Evolutionary conservation across 345 rosid genomes (phyloP).

Genomic region (Pelargonium nanum): DNA sequence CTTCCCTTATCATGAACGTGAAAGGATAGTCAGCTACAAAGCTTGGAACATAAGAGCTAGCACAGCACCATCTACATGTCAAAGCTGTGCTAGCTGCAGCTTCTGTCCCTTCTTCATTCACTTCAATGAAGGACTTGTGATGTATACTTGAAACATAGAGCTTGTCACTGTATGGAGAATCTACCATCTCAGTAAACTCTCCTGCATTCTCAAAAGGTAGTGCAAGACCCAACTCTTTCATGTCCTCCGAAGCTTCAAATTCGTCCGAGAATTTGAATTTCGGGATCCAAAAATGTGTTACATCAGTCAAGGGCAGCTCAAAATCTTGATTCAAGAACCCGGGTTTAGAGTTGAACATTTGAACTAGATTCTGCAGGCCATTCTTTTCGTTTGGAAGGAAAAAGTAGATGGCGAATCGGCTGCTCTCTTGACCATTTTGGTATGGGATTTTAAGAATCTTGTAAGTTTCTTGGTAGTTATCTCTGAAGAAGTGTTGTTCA

Average conservation of each 20-base stretch:
- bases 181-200: conserved; percentile 19
- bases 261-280: conserved; percentile 20
- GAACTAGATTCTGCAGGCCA: conserved; percentile 9
- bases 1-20: conserved; percentile 18
- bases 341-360: conserved; percentile 9
- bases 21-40: conserved; percentile 29
- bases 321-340: conserved; percentile 11
- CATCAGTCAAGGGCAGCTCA: neutral
- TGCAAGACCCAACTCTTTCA: conserved; percentile 15
- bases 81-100: conserved; percentile 18
- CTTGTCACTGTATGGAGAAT: neutral
- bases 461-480: conserved; percentile 10
- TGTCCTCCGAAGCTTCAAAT: conserved; percentile 17
- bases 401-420: conserved; percentile 18
- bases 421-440: conserved; percentile 11
- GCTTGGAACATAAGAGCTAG: conserved; percentile 3
- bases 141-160: conserved; percentile 13
- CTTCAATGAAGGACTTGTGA: conserved; percentile 29
- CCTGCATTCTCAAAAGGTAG: conserved; percentile 12
- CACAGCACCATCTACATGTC: neutral
- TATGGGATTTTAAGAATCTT: conserved; percentile 21
- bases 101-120: conserved; percentile 31
- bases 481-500: conserved; percentile 4
- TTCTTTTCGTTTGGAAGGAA: conserved; percentile 20
- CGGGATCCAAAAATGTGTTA: conserved; percentile 19